phyloP scores from a whole-genome alignment of 371 early-diverging fungal species.

The Paraphysoderma sedebokerense region DNA sequence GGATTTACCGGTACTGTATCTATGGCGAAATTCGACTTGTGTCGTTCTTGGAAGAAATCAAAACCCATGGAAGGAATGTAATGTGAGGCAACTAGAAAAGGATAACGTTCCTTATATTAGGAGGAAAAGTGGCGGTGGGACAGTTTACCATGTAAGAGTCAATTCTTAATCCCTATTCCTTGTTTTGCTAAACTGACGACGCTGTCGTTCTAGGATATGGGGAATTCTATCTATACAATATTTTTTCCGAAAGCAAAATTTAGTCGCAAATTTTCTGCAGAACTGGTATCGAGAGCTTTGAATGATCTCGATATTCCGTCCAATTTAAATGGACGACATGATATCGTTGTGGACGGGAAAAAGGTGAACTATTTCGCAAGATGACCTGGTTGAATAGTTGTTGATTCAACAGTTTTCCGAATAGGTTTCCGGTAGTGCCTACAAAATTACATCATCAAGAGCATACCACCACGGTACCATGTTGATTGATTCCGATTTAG shows the following conservation, averaged over 20 bases:
- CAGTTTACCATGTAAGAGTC: slow-evolving; percentile 78
- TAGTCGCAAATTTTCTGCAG: slow-evolving; percentile 51
- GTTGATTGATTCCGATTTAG: slow-evolving; percentile 77
- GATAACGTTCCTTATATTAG: slow-evolving; percentile 63
- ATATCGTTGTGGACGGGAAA: slow-evolving; percentile 57
- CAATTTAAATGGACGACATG: slow-evolving; percentile 69
- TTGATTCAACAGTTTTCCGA: neutral
- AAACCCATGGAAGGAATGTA: slow-evolving; percentile 90
- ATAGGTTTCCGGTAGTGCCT: slow-evolving; percentile 83
- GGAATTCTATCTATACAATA: slow-evolving; percentile 85
- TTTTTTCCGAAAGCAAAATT: slow-evolving; percentile 81
- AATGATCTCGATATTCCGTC: slow-evolving; percentile 68
- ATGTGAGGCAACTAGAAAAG: slow-evolving; percentile 42
- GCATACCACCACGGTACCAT: slow-evolving; percentile 97
- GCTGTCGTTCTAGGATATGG: slow-evolving; percentile 48
- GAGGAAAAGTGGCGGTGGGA: slow-evolving; percentile 85
- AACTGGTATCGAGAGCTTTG: slow-evolving; percentile 58
- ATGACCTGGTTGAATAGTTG: slow-evolving; percentile 1
- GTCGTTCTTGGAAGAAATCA: slow-evolving; percentile 92
- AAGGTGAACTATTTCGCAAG: no score
- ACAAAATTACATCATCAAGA: slow-evolving; percentile 57
- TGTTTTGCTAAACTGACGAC: slow-evolving; percentile 3
- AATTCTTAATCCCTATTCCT: slow-evolving; percentile 12
- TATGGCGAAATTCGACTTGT: slow-evolving; percentile 75
- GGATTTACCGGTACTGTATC: slow-evolving; percentile 43